Evolutionary conservation across 2,329 filamentous ascomycete genomes (phyloP).

Genomic region (Blastomyces gilchristii): DNA sequence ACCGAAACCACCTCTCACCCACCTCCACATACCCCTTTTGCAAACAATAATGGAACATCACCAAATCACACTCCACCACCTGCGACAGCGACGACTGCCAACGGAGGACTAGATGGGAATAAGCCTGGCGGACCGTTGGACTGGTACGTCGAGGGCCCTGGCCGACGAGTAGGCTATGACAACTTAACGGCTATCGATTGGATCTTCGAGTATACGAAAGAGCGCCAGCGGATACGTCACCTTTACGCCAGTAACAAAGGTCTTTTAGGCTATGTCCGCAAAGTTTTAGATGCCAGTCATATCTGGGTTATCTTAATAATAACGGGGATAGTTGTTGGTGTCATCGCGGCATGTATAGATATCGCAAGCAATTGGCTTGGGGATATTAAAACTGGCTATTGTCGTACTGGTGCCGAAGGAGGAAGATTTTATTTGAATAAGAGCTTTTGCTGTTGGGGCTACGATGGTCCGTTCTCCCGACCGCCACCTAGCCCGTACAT

Average conservation of each 20-base stretch:
- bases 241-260: slow-evolving; percentile 60
- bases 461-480: slow-evolving; percentile 46
- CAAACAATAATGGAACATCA: slow-evolving; percentile 6
- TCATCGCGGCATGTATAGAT: slow-evolving; percentile 80
- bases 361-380: slow-evolving; percentile 87
- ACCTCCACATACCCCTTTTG: slow-evolving; percentile 18
- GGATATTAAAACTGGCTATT: slow-evolving; percentile 84
- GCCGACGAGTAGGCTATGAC: slow-evolving; percentile 85
- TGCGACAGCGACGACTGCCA: slow-evolving; percentile 12
- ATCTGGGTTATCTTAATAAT: slow-evolving; percentile 83
- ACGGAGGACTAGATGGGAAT: slow-evolving; percentile 21
- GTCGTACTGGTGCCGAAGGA: slow-evolving; percentile 63
- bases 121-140: slow-evolving; percentile 46
- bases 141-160: slow-evolving; percentile 85
- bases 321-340: slow-evolving; percentile 73
- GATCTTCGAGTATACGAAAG: slow-evolving; percentile 98
- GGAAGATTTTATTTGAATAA: slow-evolving; percentile 86
- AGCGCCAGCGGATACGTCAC: slow-evolving; percentile 74
- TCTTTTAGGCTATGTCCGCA: slow-evolving; percentile 59
- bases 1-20: slow-evolving; percentile 14
- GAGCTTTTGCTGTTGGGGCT: slow-evolving; percentile 86
- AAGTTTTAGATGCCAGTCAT: slow-evolving; percentile 74
- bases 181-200: slow-evolving; percentile 96
- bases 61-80: background rate
- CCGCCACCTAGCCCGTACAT: slow-evolving; percentile 12